phyloP scores from a whole-genome alignment of 2,329 filamentous ascomycete genomes.

The Aspergillus candidus region DNA sequence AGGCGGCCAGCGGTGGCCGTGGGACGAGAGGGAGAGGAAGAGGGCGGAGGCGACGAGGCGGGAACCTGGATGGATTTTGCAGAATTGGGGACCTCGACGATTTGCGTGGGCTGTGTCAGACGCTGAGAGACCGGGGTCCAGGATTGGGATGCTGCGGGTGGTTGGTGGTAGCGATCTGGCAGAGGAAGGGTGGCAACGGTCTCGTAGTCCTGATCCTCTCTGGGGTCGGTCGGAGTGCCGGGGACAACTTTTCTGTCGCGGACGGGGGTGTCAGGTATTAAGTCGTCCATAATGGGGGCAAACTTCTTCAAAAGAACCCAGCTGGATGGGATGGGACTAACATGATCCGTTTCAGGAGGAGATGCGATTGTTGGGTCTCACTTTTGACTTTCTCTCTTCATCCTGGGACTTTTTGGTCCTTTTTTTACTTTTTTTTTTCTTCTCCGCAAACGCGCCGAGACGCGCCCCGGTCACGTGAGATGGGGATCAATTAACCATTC shows the following conservation, averaged over 20 bases:
- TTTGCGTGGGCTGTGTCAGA: conserved; percentile 58
- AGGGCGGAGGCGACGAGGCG: conserved; percentile 73
- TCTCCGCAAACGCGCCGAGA: conserved; percentile 14
- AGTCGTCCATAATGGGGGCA: conserved; percentile 30
- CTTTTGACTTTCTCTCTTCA: background rate
- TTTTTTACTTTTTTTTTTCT: conserved; percentile 13
- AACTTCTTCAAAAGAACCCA: background rate
- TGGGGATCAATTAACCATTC: conserved; percentile 15
- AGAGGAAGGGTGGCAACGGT: conserved; percentile 47
- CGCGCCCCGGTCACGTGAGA: conserved; percentile 19
- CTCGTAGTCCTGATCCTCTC: conserved; percentile 38
- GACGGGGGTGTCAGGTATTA: conserved; percentile 37
- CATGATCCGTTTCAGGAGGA: conserved; percentile 3
- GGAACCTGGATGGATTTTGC: conserved; percentile 62
- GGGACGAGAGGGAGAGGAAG: conserved; percentile 35
- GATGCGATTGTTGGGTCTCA: background rate
- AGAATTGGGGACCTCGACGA: conserved; percentile 43
- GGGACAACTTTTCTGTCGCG: conserved; percentile 29
- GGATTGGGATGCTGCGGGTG: conserved; percentile 25
- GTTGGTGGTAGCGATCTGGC: conserved; percentile 9
- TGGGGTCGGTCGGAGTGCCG: conserved; percentile 18
- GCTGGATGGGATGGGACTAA: conserved; percentile 1
- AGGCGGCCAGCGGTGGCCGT: conserved; percentile 40
- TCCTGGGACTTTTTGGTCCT: too few relatives aligned
- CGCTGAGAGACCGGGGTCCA: conserved; percentile 44